These are phyloP conservation scores for Colletotrichum sublineola DNA, from an alignment of 2,329 filamentous ascomycete genomes.

Conservation along the genomic window DNA sequence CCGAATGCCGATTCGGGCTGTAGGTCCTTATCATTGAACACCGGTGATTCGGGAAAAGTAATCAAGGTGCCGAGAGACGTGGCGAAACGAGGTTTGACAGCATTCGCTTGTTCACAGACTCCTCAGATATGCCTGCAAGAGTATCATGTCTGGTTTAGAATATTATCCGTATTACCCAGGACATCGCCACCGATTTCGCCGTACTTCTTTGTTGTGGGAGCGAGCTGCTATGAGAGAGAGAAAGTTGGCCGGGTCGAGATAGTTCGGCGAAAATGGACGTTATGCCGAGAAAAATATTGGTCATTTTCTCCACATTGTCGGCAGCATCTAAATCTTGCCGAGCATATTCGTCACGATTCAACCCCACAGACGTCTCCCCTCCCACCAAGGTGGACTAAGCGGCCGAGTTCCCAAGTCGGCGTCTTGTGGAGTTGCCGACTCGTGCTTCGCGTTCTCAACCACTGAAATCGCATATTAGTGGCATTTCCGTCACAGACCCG, in stretches of 20 bases:
- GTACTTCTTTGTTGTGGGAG: slow-evolving; percentile 18
- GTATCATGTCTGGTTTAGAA: not conserved
- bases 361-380: slow-evolving; percentile 9
- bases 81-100: not conserved
- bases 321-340: slow-evolving; percentile 10
- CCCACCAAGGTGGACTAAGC: not conserved
- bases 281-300: slow-evolving; percentile 1
- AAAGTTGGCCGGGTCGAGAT: not conserved
- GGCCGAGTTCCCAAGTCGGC: slow-evolving; percentile 2
- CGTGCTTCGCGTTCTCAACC: not conserved
- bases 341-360: not conserved
- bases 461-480: not conserved
- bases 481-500: slow-evolving; percentile 2
- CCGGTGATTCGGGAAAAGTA: slow-evolving; percentile 22
- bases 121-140: not conserved
- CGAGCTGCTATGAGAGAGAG: not conserved
- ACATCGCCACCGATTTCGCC: not conserved
- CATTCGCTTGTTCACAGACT: not conserved
- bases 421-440: slow-evolving; percentile 20
- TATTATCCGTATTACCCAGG: rapidly evolving
- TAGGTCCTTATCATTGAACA: not conserved
- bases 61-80: slow-evolving; percentile 7
- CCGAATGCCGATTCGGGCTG: slow-evolving; percentile 9
- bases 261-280: slow-evolving; percentile 3
- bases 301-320: slow-evolving; percentile 7